These are phyloP conservation scores for Penicillium sp. DNA, from an alignment of 2,329 filamentous ascomycete species.

Conservation along the genomic window DNA sequence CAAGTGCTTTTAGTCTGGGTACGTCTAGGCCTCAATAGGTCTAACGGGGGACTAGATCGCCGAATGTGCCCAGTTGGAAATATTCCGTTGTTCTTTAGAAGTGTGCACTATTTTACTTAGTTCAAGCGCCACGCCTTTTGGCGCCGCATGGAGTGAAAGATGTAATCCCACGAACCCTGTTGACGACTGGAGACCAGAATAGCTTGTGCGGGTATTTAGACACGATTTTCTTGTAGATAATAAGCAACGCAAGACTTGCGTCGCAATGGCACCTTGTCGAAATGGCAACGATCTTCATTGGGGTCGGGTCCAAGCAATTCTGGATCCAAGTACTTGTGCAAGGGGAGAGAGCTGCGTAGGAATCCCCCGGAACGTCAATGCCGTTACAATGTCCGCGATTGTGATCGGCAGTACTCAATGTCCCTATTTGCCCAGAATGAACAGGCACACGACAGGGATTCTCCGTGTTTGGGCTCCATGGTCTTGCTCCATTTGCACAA, in stretches of 20 bases:
- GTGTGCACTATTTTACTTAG: not conserved
- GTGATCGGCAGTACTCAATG: constrained; percentile 3
- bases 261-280: not conserved
- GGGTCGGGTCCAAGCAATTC: not conserved
- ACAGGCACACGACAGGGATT: constrained; percentile 4
- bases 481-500: not conserved
- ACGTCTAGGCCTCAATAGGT: constrained; percentile 5
- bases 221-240: not conserved
- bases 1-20: not conserved
- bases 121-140: not conserved
- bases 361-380: not conserved
- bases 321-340: not conserved
- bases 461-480: not conserved
- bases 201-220: not conserved
- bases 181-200: not conserved
- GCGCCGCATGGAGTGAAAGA: not conserved
- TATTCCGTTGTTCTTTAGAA: not conserved
- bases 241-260: not conserved
- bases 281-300: not conserved
- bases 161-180: not conserved
- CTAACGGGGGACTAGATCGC: constrained; percentile 1
- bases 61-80: not conserved
- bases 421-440: not conserved
- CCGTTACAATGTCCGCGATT: not conserved
- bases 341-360: not conserved